A percentile compares a stretch with the other conserved stretches of the same genome.
These are phyloP conservation scores for Aspergillus niger DNA, from an alignment of 2,329 filamentous ascomycete species.

Conservation along the genomic window DNA sequence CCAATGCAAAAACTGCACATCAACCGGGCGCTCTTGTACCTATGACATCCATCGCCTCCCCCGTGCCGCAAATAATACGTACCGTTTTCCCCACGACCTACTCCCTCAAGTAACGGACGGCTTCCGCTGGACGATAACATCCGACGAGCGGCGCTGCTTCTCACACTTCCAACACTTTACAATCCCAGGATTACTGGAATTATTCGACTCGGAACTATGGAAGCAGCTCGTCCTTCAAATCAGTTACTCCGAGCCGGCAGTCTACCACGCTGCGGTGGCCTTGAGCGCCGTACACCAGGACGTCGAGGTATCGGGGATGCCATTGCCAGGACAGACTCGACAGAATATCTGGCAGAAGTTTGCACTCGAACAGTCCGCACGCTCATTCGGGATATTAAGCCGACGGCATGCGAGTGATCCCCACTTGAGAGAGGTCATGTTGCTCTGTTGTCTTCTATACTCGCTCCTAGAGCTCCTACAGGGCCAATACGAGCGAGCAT, in stretches of 20 bases:
- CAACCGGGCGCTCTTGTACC: constrained; percentile 1
- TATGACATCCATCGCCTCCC: constrained; percentile 5
- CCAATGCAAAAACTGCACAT: constrained; percentile 7
- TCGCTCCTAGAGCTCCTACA: constrained; percentile 1
- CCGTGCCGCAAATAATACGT: neutral
- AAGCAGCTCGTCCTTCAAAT: constrained; percentile 1
- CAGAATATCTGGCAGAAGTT: constrained; percentile 8
- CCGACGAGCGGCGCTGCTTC: constrained; percentile 11
- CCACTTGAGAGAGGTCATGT: neutral
- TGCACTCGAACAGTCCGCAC: constrained; percentile 6
- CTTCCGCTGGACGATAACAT: constrained; percentile 1
- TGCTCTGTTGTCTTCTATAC: constrained; percentile 9
- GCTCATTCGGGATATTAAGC: neutral
- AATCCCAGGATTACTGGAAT: neutral
- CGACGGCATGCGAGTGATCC: constrained; percentile 5
- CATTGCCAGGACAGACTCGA: neutral
- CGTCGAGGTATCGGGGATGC: neutral
- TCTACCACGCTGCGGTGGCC: constrained; percentile 9
- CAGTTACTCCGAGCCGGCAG: constrained; percentile 5
- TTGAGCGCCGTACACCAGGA: constrained; percentile 9
- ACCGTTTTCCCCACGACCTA: too few relatives aligned
- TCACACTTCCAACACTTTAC: constrained; percentile 9
- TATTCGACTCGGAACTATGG: constrained; percentile 3
- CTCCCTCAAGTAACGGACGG: neutral
- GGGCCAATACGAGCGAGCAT: constrained; percentile 5